These are phyloP conservation scores for Neonectria faginata DNA, from an alignment of 2,329 filamentous ascomycete species.

Conservation along the genomic window DNA sequence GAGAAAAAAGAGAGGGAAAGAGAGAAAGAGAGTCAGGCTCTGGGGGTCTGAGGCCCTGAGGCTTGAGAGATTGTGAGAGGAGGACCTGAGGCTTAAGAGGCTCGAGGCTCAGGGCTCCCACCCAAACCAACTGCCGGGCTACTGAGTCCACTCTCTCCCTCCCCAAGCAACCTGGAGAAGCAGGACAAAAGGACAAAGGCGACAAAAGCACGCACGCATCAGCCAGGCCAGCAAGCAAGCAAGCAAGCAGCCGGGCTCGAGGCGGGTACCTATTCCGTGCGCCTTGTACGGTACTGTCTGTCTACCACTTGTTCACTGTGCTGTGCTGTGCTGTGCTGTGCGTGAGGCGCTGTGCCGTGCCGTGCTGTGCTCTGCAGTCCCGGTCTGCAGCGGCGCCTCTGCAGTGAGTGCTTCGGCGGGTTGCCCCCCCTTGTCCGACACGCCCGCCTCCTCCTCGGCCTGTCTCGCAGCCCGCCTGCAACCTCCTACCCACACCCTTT, in stretches of 20 bases:
- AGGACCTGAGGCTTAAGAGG: too few species aligned
- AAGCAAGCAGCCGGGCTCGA: constrained; percentile 7
- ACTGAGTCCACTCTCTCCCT: neutral
- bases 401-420: constrained; percentile 21
- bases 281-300: neutral
- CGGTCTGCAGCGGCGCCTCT: constrained; percentile 10
- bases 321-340: constrained; percentile 12
- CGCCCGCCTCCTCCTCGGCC: constrained; percentile 42
- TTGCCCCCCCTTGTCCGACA: constrained; percentile 43
- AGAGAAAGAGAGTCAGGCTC: too few species aligned
- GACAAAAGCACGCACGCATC: constrained; percentile 6
- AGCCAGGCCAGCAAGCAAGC: neutral
- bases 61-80: too few species aligned
- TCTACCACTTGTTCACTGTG: constrained; percentile 6
- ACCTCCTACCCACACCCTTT: constrained; percentile 42
- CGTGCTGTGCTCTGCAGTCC: constrained; percentile 6
- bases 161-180: neutral
- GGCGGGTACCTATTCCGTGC: constrained; percentile 1
- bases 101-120: neutral
- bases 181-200: neutral
- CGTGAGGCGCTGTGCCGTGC: neutral
- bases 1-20: neutral
- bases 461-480: constrained; percentile 30
- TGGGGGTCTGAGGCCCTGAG: too few species aligned
- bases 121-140: neutral